A percentile compares a stretch with the other conserved stretches of the same genome.
Evolutionary conservation across 2,329 filamentous ascomycete species (phyloP).

Genomic region (Pyricularia sp.): DNA sequence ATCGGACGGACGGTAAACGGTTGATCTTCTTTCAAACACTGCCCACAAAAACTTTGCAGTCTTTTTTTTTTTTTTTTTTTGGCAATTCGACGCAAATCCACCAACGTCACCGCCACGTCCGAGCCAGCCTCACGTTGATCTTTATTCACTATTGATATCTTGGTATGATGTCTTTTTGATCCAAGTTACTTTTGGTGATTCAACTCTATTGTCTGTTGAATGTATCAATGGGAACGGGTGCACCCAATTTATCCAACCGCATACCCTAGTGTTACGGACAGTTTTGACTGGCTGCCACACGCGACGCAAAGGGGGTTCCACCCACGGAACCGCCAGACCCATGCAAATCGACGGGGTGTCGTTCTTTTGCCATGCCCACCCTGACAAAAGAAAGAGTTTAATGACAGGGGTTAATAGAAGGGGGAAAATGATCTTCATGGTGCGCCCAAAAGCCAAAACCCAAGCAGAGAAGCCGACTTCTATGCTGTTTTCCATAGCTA

Average conservation of each 20-base stretch:
- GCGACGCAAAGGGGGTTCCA: conserved; percentile 2
- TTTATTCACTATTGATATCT: neutral
- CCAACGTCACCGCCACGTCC: neutral
- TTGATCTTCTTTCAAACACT: neutral
- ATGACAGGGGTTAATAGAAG: neutral
- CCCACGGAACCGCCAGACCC: neutral
- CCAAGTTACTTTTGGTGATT: neutral
- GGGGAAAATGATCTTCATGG: neutral
- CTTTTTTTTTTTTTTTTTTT: no score
- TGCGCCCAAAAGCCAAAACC: neutral
- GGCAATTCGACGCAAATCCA: neutral
- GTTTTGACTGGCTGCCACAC: conserved; percentile 8
- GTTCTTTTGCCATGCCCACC: neutral
- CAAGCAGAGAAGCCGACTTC: neutral
- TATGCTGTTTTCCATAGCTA: neutral
- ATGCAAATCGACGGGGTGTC: neutral
- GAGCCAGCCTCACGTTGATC: neutral
- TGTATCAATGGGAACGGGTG: neutral
- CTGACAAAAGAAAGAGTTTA: neutral
- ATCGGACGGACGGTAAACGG: neutral
- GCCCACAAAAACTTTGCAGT: neutral
- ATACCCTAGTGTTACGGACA: neutral
- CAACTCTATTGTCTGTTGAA: neutral
- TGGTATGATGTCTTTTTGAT: neutral
- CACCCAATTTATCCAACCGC: neutral